phyloP scores from a whole-genome alignment of 371 early-diverging fungal genomes.

The Batrachochytrium dendrobatidis region DNA sequence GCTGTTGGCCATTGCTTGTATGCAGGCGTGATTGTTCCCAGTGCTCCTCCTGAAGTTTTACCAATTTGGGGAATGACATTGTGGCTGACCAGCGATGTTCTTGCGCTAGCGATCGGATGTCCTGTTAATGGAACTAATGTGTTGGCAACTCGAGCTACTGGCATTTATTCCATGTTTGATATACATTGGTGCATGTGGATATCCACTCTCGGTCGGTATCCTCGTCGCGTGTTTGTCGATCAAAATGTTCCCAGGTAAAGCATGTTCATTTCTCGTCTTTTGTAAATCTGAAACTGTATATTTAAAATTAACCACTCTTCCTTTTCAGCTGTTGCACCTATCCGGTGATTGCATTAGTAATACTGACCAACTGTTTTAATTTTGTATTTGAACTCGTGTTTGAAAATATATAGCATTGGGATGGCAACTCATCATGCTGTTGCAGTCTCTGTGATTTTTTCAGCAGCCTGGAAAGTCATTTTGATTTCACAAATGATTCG shows the following conservation, averaged over 20 bases:
- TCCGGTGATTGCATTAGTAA: background rate
- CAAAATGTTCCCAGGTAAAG: background rate
- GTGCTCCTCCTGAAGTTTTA: constrained; percentile 15
- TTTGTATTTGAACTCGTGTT: too few species aligned
- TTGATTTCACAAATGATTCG: background rate
- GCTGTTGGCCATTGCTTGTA: constrained; percentile 36
- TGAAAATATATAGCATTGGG: constrained; percentile 1
- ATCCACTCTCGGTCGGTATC: background rate
- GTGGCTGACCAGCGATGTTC: constrained; percentile 55
- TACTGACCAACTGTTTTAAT: too few species aligned
- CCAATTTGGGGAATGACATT: constrained; percentile 62
- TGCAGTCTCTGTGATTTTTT: background rate
- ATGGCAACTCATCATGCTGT: background rate
- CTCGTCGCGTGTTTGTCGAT: background rate
- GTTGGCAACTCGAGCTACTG: background rate
- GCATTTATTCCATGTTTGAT: background rate
- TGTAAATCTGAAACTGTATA: too few species aligned
- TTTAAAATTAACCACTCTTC: too few species aligned
- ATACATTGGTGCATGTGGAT: background rate
- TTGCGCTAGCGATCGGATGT: constrained; percentile 19
- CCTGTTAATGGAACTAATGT: background rate
- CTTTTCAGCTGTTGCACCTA: background rate
- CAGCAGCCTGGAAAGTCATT: background rate
- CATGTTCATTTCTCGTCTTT: background rate
- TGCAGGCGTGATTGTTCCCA: constrained; percentile 21